A percentile compares a stretch with the other conserved stretches of the same genome.
These are phyloP conservation scores for button mushroom (Agaricus bisporus) DNA, from an alignment of 768 basidiomycete species.

Conservation along the genomic window DNA sequence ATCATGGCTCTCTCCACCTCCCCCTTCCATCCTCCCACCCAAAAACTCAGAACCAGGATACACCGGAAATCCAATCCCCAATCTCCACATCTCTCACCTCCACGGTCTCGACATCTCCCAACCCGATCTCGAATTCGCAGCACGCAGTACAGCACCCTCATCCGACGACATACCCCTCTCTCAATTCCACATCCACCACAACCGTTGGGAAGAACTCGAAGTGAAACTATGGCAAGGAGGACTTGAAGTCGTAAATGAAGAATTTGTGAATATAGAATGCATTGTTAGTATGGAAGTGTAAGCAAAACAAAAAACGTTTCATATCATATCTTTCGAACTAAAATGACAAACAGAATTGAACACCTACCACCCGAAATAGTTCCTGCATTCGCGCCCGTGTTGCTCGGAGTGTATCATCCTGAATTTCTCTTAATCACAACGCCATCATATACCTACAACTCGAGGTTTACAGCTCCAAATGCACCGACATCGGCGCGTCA, in stretches of 20 bases:
- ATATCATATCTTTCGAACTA: too few relatives aligned
- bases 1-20: constrained; percentile 52
- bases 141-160: constrained; percentile 39
- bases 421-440: constrained; percentile 73
- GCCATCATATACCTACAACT: constrained; percentile 80
- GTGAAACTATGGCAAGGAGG: constrained; percentile 73
- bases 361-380: constrained; percentile 61
- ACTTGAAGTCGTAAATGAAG: constrained; percentile 58
- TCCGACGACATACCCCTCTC: neutral
- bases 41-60: constrained; percentile 19
- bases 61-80: constrained; percentile 41
- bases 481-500: constrained; percentile 33
- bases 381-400: constrained; percentile 55
- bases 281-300: constrained; percentile 82
- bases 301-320: too few relatives aligned
- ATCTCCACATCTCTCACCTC: constrained; percentile 52
- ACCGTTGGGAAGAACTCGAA: constrained; percentile 63
- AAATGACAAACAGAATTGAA: constrained; percentile 57
- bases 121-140: constrained; percentile 49
- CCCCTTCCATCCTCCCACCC: constrained; percentile 26
- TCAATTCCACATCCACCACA: constrained; percentile 21
- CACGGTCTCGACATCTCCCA: constrained; percentile 64
- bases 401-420: constrained; percentile 78
- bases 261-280: constrained; percentile 60
- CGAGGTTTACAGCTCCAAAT: constrained; percentile 58